A percentile compares a stretch with the other conserved stretches of the same genome.
phyloP scores from a whole-genome alignment of 331 rosid species.

The Erythrophleum ivorense region DNA sequence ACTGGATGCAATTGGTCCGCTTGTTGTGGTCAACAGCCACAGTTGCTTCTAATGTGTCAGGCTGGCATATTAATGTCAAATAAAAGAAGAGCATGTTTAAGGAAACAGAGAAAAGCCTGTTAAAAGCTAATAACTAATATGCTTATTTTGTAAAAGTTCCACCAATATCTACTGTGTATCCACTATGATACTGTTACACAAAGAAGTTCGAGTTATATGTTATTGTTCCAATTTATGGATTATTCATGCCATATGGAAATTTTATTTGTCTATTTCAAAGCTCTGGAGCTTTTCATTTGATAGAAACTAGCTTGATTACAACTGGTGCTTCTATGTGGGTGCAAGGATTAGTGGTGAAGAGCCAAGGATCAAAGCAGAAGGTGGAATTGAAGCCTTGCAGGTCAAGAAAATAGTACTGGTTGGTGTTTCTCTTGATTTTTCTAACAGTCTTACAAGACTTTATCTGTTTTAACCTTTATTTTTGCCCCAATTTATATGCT shows the following conservation, averaged over 20 bases:
- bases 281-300: constrained; percentile 61
- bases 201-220: not conserved
- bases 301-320: constrained; percentile 71
- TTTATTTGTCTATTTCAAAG: constrained; percentile 44
- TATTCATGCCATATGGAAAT: constrained; percentile 22
- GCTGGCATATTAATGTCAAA: not conserved
- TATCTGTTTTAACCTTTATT: not conserved
- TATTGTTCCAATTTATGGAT: not conserved
- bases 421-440: constrained; percentile 44
- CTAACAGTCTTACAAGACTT: not conserved
- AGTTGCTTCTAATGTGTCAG: not conserved
- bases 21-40: not conserved
- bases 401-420: constrained; percentile 83
- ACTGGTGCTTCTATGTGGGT: constrained; percentile 95
- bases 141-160: not conserved
- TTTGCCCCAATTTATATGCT: not conserved
- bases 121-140: not conserved
- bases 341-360: constrained; percentile 79
- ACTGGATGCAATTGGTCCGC: not conserved
- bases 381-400: constrained; percentile 72
- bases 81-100: not conserved
- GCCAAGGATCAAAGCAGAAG: constrained; percentile 91
- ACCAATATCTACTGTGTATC: not conserved
- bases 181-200: not conserved
- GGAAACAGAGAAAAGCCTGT: not conserved